Evolutionary conservation across 2,329 filamentous ascomycete genomes (phyloP), one percentile per base, ranked within the genome.

Genomic region (Hymenoscyphus fraxineus): DNA sequence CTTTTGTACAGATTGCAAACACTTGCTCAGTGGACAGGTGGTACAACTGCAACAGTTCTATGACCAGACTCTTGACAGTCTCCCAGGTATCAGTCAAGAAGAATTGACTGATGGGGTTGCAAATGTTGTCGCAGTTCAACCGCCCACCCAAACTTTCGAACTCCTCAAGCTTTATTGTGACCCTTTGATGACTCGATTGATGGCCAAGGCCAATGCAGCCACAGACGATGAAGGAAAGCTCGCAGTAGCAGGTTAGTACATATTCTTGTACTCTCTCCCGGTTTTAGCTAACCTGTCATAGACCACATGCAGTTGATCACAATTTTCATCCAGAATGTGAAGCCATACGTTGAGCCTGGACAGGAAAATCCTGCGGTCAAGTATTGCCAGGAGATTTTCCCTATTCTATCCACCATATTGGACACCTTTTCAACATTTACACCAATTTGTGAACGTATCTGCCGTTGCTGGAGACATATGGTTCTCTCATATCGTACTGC

Each of bases 21-120:
- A 92, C 73, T 83, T 97, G 41, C 84, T 99, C 31, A 90, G 92
- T 69, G 88, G 85, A 5, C 93, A 96, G 75, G 91, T 96, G 41
- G 77, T 88, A 9, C 92, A 97, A 72, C 83, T 99, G 16, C 95
- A 99, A 77, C 85, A 88, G 3, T 99, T 99, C 76, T 99, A 97
- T 76, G 88, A 96, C 73, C 88, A 91, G 69, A 89, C 97, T 58
- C 83, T 98, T 44, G 92, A 97, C 76, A 91, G 89, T 71, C 82
- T 99, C 16, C 93, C 93, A 7, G 86, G 89, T 13, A 82, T 87
- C 56, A 98, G 94, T 75, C 93, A 97, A 78, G 93, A 98, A 76
- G 95, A 99, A 77, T 86, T 99, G 59, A 98, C 95, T 0, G 94
- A 99, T 76, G 95, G 95, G 69, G 93, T 98, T 57, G 93, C 95